A percentile compares a stretch with the other conserved stretches of the same genome.
These are phyloP conservation scores for Colletotrichum spaethianum DNA, from an alignment of 2,329 filamentous ascomycete species.

Conservation along the genomic window DNA sequence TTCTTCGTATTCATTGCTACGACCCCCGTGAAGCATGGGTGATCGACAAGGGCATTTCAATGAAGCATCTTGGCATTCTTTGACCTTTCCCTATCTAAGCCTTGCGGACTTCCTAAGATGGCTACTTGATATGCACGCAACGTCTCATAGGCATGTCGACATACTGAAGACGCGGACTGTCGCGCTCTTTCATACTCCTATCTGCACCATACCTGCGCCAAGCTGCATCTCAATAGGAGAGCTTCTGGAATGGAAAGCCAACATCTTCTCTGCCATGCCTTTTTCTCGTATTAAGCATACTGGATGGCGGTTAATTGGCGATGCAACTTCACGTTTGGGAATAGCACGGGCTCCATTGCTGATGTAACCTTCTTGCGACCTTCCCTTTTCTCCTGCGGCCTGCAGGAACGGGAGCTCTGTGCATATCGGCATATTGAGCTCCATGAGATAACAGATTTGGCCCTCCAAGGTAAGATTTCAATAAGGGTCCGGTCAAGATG, in stretches of 20 bases:
- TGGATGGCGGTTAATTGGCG: not conserved
- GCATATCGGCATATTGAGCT: not conserved
- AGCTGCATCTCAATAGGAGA: not conserved
- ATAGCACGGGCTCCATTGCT: not conserved
- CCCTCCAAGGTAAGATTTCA: not conserved
- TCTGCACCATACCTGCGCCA: constrained; percentile 7
- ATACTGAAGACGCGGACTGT: not conserved
- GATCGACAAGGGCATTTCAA: constrained; percentile 12
- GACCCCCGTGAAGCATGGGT: constrained; percentile 21
- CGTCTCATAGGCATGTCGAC: constrained; percentile 1
- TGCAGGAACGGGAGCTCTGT: constrained; percentile 11
- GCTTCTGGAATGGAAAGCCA: not conserved
- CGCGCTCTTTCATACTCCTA: not conserved
- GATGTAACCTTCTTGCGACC: constrained; percentile 24
- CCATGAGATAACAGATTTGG: not conserved
- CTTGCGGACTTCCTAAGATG: not conserved
- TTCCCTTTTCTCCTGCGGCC: constrained; percentile 17
- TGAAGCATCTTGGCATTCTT: constrained; percentile 13
- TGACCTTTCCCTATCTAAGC: constrained; percentile 3
- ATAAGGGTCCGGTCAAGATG: not conserved
- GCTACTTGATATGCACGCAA: constrained; percentile 1
- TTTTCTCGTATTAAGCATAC: constrained; percentile 8
- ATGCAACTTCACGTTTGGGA: constrained; percentile 13
- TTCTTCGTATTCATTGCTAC: constrained; percentile 32
- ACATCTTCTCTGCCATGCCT: constrained; percentile 8